Conservation (phyloP, 495 filamentous ascomycete genomes). For the Cairneyella variabilis region DNA sequence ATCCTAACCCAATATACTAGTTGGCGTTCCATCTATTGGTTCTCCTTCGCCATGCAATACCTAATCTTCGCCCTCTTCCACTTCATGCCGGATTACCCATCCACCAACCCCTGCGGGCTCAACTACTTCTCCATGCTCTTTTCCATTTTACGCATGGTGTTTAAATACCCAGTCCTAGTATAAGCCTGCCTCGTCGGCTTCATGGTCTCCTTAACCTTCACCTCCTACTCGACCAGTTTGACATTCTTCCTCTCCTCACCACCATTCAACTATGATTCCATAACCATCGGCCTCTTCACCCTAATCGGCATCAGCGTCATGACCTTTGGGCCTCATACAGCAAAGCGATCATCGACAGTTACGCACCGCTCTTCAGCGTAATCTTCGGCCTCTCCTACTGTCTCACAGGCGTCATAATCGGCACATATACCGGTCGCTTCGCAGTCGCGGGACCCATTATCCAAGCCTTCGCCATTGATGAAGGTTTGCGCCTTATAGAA, state of each 20-base stretch:
- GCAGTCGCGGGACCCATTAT: slow-evolving; percentile 72
- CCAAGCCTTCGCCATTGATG: slow-evolving; percentile 69
- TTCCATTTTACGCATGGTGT: slow-evolving; percentile 56
- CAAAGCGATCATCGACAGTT: slow-evolving; percentile 64
- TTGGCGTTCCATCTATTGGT: slow-evolving; percentile 81
- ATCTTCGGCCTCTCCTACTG: slow-evolving; percentile 55
- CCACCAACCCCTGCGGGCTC: slow-evolving; percentile 59
- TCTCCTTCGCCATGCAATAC: slow-evolving; percentile 69
- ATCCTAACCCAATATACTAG: slow-evolving; percentile 64
- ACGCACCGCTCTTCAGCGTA: slow-evolving; percentile 62
- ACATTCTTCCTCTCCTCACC: slow-evolving; percentile 69
- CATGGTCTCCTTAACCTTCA: slow-evolving; percentile 55
- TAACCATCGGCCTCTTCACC: slow-evolving; percentile 73
- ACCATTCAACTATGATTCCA: slow-evolving; percentile 64
- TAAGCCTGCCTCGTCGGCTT: slow-evolving; percentile 59
- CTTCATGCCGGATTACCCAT: slow-evolving; percentile 79
- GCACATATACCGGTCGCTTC: slow-evolving; percentile 62
- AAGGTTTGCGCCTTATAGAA: no score
- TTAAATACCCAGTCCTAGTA: slow-evolving; percentile 61
- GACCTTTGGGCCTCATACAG: slow-evolving; percentile 60
- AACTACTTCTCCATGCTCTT: slow-evolving; percentile 66
- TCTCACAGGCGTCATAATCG: slow-evolving; percentile 61
- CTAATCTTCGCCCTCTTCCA: slow-evolving; percentile 64
- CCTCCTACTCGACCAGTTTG: slow-evolving; percentile 78
- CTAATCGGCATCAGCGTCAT: slow-evolving; percentile 72